Evolutionary conservation across 148 eudicot species (phyloP), one percentile per base, ranked within the genome.

Genomic region (Silene latifolia): DNA sequence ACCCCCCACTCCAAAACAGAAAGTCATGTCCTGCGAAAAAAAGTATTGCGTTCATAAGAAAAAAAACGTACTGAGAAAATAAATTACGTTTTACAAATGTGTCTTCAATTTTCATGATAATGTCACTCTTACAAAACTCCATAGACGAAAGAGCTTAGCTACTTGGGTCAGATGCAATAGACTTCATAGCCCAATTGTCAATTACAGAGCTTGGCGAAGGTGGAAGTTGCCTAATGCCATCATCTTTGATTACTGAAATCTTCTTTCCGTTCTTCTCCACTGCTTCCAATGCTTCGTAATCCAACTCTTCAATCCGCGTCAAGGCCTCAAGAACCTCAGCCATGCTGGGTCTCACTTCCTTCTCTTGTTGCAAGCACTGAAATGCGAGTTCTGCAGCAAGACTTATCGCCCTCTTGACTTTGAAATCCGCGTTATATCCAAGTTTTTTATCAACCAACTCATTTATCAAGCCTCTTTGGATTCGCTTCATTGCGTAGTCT

Each of bases 291-390:
- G 69, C 79, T 8, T 82, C 63, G 19, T 71, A 64, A 71, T 82
- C 70, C 59, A 73, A 32, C 20, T 72, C 64, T 39, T 77, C 72
- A 32, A 88, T 85, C 27, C 74, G 64, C 67, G 8, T 44, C 79
- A 88, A 70, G 24, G 51, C 46, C 21, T 74, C 86, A 61, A 80
- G 67, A 39, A 88, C 87, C 67, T 84, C 86, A 3, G 71, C 76
- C 91, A 88, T 88, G 2, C 79, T 27, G 7, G 87, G 91, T 73
- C 91, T 84, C 80, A 84, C 64, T 17, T 84, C 87, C 85, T 81
- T 82, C 8, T 84, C 85, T 23, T 67, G 79, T 51, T 88, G 89
- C 76, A 88, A 71, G 51, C 91, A 86, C 74, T 71, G 83, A 35
- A 88, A 88, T 4, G 86, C 89, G 4, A 77, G 27, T 46, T 77